Evolutionary conservation across 352 stramenopile genomes (phyloP), one percentile per base, ranked within the genome.

Genomic region (Globisporangium lucens): DNA sequence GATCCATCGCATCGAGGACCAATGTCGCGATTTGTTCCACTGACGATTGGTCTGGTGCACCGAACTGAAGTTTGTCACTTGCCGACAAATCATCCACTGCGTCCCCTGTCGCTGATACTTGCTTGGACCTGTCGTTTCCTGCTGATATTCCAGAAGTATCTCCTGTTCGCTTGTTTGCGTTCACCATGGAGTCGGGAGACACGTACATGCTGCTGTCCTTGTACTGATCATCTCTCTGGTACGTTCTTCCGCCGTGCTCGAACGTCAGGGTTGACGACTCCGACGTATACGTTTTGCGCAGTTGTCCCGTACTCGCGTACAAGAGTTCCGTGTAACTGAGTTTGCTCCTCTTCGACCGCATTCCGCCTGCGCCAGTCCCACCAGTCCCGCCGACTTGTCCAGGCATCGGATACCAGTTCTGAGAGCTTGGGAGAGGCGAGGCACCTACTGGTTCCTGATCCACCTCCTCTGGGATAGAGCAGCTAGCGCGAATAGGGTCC

Each of bases 401-500:
- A 4, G 75, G 75, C 73, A 82, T 78, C 6, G 75, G 75, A 62
- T 89, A 87, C 79, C 80, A 90, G 47, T 83, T 84, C 49, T 85
- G 82, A 22, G 77, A 80, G 27, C 74, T 78, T 17, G 77, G 77
- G n/a, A 78, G 63, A 12, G 80, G 79, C 10, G 76, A 83, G 6
- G 71, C 67, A 1, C 76, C 72, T 13, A 92, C 41, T 8, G 84
- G 80, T n/a, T 92, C 86, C 56, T 91, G 78, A 35, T 95, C 87
- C 24, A 79, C 82, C 77, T 95, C 85, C 63, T 95, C 83, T 2
- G 87, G 78, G 15, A 89, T 76, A 24, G 73, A 78, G 53, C 87
- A 95, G 52, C 85, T 91, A 4, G 85, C 84, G 38, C 82, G 84
- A 4, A 76, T 90, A n/a, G 82, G 70, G 72, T 98, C 95, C 85